Evolutionary conservation across 345 rosid species (phyloP).

Genomic region (Euphorbia tirucalli): DNA sequence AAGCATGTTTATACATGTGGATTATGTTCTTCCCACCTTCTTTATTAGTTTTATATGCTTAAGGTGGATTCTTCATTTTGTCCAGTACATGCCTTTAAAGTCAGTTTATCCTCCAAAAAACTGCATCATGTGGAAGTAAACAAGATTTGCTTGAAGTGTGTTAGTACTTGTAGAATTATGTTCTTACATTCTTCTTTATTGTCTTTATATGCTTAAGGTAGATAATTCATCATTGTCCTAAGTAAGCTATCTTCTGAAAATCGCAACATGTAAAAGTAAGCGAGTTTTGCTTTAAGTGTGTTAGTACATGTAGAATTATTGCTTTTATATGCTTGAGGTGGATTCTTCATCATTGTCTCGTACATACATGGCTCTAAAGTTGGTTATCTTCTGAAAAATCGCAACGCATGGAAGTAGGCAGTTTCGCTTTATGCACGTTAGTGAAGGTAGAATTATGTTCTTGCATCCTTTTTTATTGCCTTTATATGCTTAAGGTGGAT

Average conservation of each 20-base stretch:
- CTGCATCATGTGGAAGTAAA: not conserved
- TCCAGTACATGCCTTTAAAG: no score
- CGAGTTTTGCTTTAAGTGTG: no score
- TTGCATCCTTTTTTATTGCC: not conserved
- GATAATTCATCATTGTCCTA: not conserved
- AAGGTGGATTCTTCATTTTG: no score
- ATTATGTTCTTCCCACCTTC: no score
- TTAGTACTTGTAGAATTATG: no score
- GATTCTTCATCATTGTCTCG: not conserved
- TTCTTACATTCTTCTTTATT: not conserved
- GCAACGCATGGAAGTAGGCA: no score
- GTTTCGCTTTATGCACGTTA: not conserved
- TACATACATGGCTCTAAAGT: not conserved
- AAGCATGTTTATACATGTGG: no score
- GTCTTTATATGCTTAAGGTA: not conserved
- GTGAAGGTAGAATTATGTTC: not conserved
- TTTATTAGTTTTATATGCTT: no score
- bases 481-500: not conserved
- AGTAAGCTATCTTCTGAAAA: not conserved
- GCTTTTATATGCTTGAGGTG: not conserved
- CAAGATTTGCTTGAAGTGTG: no score
- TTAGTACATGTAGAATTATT: no score
- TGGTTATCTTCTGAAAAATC: not conserved
- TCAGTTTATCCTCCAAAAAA: no score
- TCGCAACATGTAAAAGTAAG: not conserved